Percentiles rank a stretch among this genome's conserved stretches.
Evolutionary conservation across 169 alveolate species (phyloP).

Genomic region (Plasmodium gallinaceum): DNA sequence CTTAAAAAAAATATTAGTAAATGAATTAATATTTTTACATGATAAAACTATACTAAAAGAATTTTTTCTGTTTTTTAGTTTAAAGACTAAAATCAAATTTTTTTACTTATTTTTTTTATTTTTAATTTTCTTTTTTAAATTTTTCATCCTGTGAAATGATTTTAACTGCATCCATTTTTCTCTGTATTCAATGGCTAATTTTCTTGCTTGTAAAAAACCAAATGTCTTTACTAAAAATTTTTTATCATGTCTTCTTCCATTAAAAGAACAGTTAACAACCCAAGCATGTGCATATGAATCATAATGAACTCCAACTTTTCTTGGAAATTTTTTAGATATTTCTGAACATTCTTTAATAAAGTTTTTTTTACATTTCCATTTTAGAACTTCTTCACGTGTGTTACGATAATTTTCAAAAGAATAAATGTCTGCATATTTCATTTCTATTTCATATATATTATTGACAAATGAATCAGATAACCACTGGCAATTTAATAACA

Average conservation of each 20-base stretch:
- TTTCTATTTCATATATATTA: constrained; percentile 56
- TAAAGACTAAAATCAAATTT: too few relatives aligned
- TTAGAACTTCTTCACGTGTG: constrained; percentile 49
- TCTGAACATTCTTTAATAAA: constrained; percentile 64
- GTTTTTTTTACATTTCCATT: constrained; percentile 59
- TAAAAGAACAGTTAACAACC: constrained; percentile 64
- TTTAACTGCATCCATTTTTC: constrained; percentile 33
- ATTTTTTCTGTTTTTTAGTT: too few relatives aligned
- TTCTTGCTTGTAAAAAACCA: constrained; percentile 74
- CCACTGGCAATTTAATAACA: constrained; percentile 50
- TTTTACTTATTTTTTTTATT: neutral
- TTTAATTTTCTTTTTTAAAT: neutral
- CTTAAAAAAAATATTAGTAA: too few relatives aligned
- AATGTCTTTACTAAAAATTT: constrained; percentile 66
- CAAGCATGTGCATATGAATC: constrained; percentile 74
- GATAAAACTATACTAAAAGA: too few relatives aligned
- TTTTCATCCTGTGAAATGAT: constrained; percentile 6
- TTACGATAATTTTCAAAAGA: constrained; percentile 45
- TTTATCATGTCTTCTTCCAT: constrained; percentile 49
- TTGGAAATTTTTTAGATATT: constrained; percentile 48
- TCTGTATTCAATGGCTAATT: constrained; percentile 72
- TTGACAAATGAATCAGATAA: constrained; percentile 69
- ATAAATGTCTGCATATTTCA: constrained; percentile 61
- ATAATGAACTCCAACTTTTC: constrained; percentile 67
- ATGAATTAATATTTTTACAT: too few relatives aligned